Evolutionary conservation across 345 rosid species (phyloP).

Genomic region (Chamaenerion angustifolium): DNA sequence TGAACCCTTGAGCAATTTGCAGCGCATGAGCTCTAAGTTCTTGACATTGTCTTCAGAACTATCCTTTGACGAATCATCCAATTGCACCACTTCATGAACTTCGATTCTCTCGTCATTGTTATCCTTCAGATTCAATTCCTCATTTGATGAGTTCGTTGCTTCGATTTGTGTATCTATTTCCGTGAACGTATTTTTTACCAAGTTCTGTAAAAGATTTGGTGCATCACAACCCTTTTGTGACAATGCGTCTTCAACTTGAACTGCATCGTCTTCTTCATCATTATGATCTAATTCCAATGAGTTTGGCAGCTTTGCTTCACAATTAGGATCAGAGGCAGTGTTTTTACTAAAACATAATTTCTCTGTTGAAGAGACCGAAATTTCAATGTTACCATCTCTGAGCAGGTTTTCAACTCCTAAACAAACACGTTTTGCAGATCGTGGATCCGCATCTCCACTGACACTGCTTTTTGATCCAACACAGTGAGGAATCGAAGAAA

Average conservation of each 20-base stretch:
- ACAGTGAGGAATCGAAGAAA: constrained; percentile 25
- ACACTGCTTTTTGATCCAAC: constrained; percentile 13
- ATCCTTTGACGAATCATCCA: constrained; percentile 27
- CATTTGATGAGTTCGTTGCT: too few species aligned
- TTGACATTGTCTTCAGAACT: constrained; percentile 6
- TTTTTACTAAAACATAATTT: constrained; percentile 13
- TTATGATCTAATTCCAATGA: too few species aligned
- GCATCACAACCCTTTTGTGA: too few species aligned
- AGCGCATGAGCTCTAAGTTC: constrained; percentile 40
- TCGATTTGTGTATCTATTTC: too few species aligned
- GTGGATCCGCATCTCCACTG: constrained; percentile 13
- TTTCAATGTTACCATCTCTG: constrained; percentile 15
- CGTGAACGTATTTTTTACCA: too few species aligned
- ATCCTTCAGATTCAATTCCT: too few species aligned
- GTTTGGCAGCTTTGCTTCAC: too few species aligned
- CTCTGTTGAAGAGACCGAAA: constrained; percentile 9
- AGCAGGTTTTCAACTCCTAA: constrained; percentile 34
- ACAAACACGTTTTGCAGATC: constrained; percentile 24
- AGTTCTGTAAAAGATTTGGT: too few species aligned
- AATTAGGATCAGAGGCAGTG: neutral
- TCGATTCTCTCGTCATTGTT: constrained; percentile 3
- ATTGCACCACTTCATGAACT: constrained; percentile 20
- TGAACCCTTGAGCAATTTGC: constrained; percentile 24
- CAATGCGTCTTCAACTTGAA: too few species aligned
- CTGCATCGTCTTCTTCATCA: too few species aligned